These are phyloP conservation scores for Centaurea solstitialis DNA, from an alignment of 129 eudicot genomes.

Conservation along the genomic window DNA sequence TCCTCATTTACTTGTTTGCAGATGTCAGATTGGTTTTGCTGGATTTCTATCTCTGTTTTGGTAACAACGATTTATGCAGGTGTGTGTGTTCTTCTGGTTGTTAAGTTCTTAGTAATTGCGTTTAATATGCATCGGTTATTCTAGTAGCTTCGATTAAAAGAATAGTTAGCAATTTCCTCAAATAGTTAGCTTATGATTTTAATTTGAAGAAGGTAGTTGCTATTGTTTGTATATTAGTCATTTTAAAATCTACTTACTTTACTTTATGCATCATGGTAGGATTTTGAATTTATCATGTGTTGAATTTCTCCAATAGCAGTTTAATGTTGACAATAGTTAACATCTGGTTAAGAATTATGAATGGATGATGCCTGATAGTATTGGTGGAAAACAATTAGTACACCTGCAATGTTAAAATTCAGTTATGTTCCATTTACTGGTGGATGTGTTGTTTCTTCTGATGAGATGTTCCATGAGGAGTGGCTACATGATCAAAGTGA, in stretches of 20 bases:
- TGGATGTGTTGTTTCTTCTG: conserved; percentile 48
- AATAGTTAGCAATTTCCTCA: too few species aligned
- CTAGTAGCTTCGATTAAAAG: background rate
- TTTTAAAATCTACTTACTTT: background rate
- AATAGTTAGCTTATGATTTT: too few species aligned
- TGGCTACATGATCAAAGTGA: conserved; percentile 39
- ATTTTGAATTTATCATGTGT: too few species aligned
- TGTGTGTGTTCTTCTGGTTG: conserved; percentile 15
- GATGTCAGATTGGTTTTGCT: conserved; percentile 56
- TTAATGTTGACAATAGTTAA: background rate
- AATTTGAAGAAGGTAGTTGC: background rate
- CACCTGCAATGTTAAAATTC: background rate
- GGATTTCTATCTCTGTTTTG: conserved; percentile 39
- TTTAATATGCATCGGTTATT: background rate
- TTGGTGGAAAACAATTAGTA: background rate
- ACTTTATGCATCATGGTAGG: too few species aligned
- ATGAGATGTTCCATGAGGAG: conserved; percentile 44
- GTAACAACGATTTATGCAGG: conserved; percentile 46
- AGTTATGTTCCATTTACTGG: conserved; percentile 20
- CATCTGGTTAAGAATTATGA: background rate
- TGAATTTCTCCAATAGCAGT: background rate
- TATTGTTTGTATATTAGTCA: background rate
- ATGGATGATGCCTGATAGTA: too few species aligned
- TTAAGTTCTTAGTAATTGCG: background rate
- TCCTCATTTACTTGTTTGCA: conserved; percentile 16